Conservation (phyloP, 2,329 filamentous ascomycete species). For the Trichophaea hybrida region DNA sequence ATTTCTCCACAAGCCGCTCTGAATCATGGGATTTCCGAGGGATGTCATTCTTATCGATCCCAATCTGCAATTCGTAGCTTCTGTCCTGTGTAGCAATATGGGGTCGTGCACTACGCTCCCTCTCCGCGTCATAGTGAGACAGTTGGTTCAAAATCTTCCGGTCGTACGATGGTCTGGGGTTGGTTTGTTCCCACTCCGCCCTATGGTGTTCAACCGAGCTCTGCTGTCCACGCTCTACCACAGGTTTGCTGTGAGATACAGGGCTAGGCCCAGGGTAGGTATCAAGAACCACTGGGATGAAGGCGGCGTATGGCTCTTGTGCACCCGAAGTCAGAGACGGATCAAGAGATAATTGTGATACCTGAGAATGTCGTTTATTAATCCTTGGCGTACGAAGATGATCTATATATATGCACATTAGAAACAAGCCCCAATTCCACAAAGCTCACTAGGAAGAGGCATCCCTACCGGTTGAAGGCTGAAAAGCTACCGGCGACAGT, state of each 20-base stretch:
- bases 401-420: neutral
- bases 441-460: neutral
- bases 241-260: constrained; percentile 22
- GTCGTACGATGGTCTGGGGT: neutral
- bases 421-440: neutral
- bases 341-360: neutral
- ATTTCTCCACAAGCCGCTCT: constrained; percentile 9
- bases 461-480: neutral
- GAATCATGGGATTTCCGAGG: constrained; percentile 18
- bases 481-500: constrained; percentile 14
- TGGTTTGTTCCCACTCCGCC: neutral
- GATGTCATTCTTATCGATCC: constrained; percentile 12
- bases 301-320: constrained; percentile 30
- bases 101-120: constrained; percentile 6
- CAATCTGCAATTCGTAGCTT: constrained; percentile 11
- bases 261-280: constrained; percentile 35
- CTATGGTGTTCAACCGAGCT: neutral
- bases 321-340: neutral
- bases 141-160: constrained; percentile 6
- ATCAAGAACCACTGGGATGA: constrained; percentile 40
- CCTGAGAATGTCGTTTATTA: constrained; percentile 3
- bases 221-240: neutral
- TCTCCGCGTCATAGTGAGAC: constrained; percentile 11
- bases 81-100: constrained; percentile 16
- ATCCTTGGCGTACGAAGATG: constrained; percentile 5